phyloP scores from a whole-genome alignment of 2,329 filamentous ascomycete genomes.

The Pyrenophora teres region DNA sequence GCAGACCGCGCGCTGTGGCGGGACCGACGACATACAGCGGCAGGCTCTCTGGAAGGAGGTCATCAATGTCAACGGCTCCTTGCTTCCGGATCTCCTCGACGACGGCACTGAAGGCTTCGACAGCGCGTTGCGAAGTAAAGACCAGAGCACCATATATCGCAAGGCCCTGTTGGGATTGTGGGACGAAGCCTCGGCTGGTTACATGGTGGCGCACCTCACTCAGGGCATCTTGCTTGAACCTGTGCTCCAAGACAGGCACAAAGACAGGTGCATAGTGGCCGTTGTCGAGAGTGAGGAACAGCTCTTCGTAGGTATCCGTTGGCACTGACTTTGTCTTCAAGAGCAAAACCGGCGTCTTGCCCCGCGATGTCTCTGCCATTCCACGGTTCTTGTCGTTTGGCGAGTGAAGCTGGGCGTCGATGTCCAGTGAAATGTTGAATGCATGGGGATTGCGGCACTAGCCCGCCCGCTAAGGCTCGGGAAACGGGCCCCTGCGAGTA shows the following conservation, averaged over 20 bases:
- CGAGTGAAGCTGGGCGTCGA: slow-evolving; percentile 11
- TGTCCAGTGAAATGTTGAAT: slow-evolving; percentile 1
- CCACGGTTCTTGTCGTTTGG: slow-evolving; percentile 32
- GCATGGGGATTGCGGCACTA: slow-evolving; percentile 15
- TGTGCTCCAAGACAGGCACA: slow-evolving; percentile 77
- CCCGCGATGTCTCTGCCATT: slow-evolving; percentile 32
- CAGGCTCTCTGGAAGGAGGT: slow-evolving; percentile 53
- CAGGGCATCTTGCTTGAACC: slow-evolving; percentile 65
- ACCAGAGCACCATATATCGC: slow-evolving; percentile 73
- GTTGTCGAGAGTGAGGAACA: slow-evolving; percentile 58
- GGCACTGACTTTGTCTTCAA: slow-evolving; percentile 79
- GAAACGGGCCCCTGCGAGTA: slow-evolving; percentile 24
- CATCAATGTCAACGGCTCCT: slow-evolving; percentile 25
- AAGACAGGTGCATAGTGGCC: slow-evolving; percentile 67
- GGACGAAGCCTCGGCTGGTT: slow-evolving; percentile 47
- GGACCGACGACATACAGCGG: slow-evolving; percentile 81
- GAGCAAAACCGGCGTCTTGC: slow-evolving; percentile 64
- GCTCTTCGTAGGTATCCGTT: slow-evolving; percentile 72
- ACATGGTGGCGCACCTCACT: slow-evolving; percentile 59
- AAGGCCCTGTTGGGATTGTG: slow-evolving; percentile 18
- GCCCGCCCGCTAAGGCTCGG: slow-evolving; percentile 22
- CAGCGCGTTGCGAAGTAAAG: slow-evolving; percentile 82
- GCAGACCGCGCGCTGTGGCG: slow-evolving; percentile 76
- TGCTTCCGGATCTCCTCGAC: slow-evolving; percentile 59
- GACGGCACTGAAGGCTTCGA: slow-evolving; percentile 73